Percentiles rank a stretch among this genome's conserved stretches.
Evolutionary conservation across 495 filamentous ascomycete species (phyloP).

Genomic region (Neurospora intermedia): DNA sequence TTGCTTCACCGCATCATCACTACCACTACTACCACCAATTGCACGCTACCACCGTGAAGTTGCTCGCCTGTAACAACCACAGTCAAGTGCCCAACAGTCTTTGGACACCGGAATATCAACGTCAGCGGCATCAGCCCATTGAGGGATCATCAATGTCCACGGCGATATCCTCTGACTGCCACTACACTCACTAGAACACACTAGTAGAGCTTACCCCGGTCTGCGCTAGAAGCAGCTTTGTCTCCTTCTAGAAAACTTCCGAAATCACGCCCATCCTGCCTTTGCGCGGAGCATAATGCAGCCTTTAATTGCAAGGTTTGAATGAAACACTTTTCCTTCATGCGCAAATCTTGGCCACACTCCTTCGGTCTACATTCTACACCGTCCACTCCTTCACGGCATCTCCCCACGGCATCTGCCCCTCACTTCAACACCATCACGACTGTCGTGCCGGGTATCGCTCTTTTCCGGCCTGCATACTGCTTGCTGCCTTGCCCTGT

Average conservation of each 20-base stretch:
- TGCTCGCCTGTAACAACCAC: neutral
- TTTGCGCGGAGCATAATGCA: constrained; percentile 32
- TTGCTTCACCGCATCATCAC: neutral
- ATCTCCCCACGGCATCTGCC: constrained; percentile 7
- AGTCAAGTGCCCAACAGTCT: neutral
- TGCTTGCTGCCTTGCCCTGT: constrained; percentile 6
- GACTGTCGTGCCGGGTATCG: constrained; percentile 14
- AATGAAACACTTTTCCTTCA: constrained; percentile 38
- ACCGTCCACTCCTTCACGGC: constrained; percentile 11
- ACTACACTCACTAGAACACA: neutral
- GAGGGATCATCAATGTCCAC: neutral
- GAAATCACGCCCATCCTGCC: constrained; percentile 30
- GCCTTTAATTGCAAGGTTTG: constrained; percentile 40
- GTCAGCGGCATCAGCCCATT: neutral
- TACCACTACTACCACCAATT: neutral
- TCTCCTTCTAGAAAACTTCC: constrained; percentile 32
- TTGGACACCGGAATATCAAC: neutral
- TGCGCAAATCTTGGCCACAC: constrained; percentile 23
- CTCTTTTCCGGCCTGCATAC: neutral
- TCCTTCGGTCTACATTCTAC: constrained; percentile 20
- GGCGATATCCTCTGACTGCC: neutral
- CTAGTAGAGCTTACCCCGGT: neutral
- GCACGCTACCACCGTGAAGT: neutral
- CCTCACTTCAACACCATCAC: constrained; percentile 2
- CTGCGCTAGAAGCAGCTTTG: constrained; percentile 29